Conservation (phyloP, 2,329 filamentous ascomycete genomes). For the Monosporascus sp. region DNA sequence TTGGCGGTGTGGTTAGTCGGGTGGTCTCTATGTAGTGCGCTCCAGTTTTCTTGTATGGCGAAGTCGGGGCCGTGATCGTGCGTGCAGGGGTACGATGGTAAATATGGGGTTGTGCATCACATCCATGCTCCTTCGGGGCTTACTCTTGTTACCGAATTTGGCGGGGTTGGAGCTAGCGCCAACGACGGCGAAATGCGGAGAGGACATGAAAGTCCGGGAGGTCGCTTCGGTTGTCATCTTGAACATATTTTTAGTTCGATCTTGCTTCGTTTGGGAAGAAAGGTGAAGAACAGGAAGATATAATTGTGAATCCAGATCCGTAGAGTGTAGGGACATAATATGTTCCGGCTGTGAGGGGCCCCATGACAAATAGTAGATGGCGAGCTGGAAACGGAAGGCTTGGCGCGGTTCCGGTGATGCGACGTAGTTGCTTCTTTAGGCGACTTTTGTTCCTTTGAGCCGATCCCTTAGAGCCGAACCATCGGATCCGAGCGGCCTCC, state of each 20-base stretch:
- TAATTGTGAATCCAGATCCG: no score
- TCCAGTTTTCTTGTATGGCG: not conserved
- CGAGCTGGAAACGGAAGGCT: not conserved
- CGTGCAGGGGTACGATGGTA: not conserved
- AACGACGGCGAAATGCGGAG: slow-evolving; percentile 77
- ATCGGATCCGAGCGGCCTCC: not conserved
- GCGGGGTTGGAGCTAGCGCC: slow-evolving; percentile 79
- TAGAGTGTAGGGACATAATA: not conserved
- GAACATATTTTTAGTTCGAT: not conserved
- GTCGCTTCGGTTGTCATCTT: slow-evolving; percentile 64
- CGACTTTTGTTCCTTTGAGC: not conserved
- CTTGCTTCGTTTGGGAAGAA: not conserved
- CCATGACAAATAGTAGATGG: slow-evolving; percentile 12
- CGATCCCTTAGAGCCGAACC: not conserved
- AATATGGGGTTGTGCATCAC: not conserved
- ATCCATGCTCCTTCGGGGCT: slow-evolving; percentile 13
- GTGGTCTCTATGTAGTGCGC: not conserved
- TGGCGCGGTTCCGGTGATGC: not conserved
- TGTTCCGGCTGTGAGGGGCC: not conserved
- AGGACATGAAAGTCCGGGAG: slow-evolving; percentile 74
- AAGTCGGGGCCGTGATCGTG: not conserved
- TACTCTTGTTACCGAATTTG: slow-evolving; percentile 89
- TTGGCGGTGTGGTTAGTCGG: not conserved
- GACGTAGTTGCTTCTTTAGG: not conserved
- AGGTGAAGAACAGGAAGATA: no score